phyloP scores from a whole-genome alignment of 495 filamentous ascomycete genomes.

The Penicillium simplicissimum region DNA sequence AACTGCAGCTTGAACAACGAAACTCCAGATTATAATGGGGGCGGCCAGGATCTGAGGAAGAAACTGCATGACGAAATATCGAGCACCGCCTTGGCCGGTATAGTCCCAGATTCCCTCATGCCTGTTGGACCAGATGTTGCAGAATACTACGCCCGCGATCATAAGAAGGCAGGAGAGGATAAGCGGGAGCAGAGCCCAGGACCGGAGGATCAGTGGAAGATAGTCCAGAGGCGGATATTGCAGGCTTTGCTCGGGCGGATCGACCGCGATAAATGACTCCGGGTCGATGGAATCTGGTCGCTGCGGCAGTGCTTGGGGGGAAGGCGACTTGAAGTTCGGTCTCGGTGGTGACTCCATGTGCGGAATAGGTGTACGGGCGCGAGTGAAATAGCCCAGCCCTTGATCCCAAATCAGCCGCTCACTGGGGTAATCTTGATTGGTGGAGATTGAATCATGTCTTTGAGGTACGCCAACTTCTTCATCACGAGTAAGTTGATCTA shows the following conservation, averaged over 20 bases:
- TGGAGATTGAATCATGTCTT: conserved; percentile 39
- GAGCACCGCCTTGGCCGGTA: conserved; percentile 59
- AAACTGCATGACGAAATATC: conserved; percentile 87
- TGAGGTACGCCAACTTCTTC: conserved; percentile 49
- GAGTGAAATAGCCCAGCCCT: conserved; percentile 49
- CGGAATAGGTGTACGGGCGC: conserved; percentile 29
- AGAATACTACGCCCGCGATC: conserved; percentile 69
- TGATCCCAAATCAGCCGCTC: conserved; percentile 56
- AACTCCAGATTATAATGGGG: conserved; percentile 70
- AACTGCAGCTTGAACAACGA: conserved; percentile 72
- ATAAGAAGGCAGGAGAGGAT: conserved; percentile 66
- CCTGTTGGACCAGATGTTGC: conserved; percentile 66
- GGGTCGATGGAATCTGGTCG: conserved; percentile 40
- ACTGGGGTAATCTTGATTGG: conserved; percentile 44
- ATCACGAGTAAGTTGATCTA: conserved; percentile 70
- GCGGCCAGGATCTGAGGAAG: conserved; percentile 77
- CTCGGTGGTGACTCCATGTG: conserved; percentile 21
- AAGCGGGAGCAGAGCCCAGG: conserved; percentile 57
- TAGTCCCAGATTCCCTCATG: conserved; percentile 68
- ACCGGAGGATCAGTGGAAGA: conserved; percentile 66
- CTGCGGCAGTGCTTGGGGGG: conserved; percentile 31
- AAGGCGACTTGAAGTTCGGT: conserved; percentile 25
- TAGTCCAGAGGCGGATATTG: conserved; percentile 60
- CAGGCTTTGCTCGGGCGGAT: conserved; percentile 45
- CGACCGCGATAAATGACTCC: conserved; percentile 55